Evolutionary conservation across 2,329 filamentous ascomycete species (phyloP).

Genomic region (Proliferodiscus dingleyae): DNA sequence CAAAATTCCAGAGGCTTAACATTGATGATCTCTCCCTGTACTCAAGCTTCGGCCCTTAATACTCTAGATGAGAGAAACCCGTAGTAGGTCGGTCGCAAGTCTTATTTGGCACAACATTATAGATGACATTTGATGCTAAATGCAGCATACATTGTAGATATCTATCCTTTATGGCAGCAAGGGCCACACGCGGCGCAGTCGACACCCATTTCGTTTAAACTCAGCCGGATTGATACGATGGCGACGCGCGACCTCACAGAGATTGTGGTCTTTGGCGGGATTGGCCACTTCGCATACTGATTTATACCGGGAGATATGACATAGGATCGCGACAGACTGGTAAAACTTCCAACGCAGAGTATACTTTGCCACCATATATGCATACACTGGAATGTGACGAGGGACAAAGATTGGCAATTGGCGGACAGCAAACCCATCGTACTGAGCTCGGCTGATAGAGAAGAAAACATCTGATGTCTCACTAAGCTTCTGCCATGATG

Average conservation of each 20-base stretch:
- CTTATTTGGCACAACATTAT: too few relatives aligned
- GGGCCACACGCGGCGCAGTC: conserved; percentile 33
- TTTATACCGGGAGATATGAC: conserved; percentile 19
- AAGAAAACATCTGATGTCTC: conserved; percentile 37
- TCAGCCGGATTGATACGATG: conserved; percentile 30
- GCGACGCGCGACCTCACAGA: conserved; percentile 31
- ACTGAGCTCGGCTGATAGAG: conserved; percentile 32
- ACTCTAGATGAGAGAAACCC: too few relatives aligned
- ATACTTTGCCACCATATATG: conserved; percentile 36
- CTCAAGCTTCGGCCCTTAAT: too few relatives aligned
- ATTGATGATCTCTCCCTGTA: too few relatives aligned
- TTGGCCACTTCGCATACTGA: conserved; percentile 35
- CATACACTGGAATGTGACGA: conserved; percentile 23
- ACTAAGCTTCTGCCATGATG: conserved; percentile 30
- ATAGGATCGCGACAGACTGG: conserved; percentile 28
- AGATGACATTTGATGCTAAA: too few relatives aligned
- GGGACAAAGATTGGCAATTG: conserved; percentile 15
- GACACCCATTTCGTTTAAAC: conserved; percentile 27
- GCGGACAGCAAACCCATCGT: conserved; percentile 32
- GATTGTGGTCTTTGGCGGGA: conserved; percentile 32
- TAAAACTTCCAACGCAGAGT: conserved; percentile 35
- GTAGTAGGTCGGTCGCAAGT: too few relatives aligned
- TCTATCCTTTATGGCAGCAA: conserved; percentile 32
- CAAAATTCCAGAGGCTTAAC: too few relatives aligned
- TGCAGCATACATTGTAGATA: too few relatives aligned